Evolutionary conservation across 2,329 filamentous ascomycete species (phyloP), one percentile per base, ranked within the genome.

Genomic region (Trichophyton schoenleinii): DNA sequence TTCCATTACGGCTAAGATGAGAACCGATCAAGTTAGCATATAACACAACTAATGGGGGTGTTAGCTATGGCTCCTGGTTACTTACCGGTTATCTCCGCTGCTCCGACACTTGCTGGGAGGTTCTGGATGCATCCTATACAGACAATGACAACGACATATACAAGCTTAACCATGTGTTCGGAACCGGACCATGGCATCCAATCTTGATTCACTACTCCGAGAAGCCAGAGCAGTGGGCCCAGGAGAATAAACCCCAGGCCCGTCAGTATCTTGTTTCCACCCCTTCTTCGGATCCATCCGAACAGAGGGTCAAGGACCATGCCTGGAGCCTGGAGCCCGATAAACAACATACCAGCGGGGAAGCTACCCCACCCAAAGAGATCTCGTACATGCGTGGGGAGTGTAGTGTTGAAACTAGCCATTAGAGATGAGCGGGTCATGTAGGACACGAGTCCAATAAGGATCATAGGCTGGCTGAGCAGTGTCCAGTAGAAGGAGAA

Each of bases 321-420:
- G 7, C 13, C 52, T 15, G 52, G 52, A 3, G 52, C 52, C 34
- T 55, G 52, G 8, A 55, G 52, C 13, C 13, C 52, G 15, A 55
- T 31, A 20, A 55, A 55, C 52, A 55, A 36, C 52, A 55, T 36
- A 9, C 52, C 52, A 6, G 52, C 52, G 8, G 52, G 52, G 13
- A 55, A 55, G 34, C 52, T 55, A n/a, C 52, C 52, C 52, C 52
- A 55, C 5, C 52, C 52, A 20, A 55, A 55, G 2, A 18, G 15
- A 38, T 55, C 52, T 36, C 52, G 52, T 15, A 55, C 52, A 55
- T 55, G 52, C 3, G 52, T 55, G 28, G 52, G 52, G 52, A 55
- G 25, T 18, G 52, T 55, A 15, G 52, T 55, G 52, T 55, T 55
- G 28, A 55, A 55, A 55, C 52, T 55, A 9, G 52, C 52, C 31